Conservation (phyloP, 345 rosid genomes). For the Dimocarpus longan region DNA sequence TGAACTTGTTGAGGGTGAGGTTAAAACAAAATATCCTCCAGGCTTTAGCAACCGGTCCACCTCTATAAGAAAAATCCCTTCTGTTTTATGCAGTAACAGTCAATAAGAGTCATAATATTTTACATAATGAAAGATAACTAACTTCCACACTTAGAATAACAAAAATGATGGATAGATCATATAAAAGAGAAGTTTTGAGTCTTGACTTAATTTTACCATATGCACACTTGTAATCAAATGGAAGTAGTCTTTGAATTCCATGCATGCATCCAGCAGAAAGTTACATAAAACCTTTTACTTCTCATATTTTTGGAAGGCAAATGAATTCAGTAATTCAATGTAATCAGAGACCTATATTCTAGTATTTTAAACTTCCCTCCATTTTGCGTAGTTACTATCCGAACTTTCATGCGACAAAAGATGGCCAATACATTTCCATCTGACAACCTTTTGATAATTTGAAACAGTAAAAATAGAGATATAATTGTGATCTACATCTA, state of each 20-base stretch:
- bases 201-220: conserved; percentile 3
- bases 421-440: not conserved
- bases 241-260: not conserved
- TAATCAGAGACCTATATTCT: not conserved
- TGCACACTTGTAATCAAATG: not conserved
- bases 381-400: not conserved
- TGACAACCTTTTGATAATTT: conserved; percentile 1
- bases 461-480: not conserved
- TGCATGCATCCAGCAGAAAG: not conserved
- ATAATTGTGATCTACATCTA: not conserved
- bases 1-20: conserved; percentile 68
- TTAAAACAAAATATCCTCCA: conserved; percentile 93
- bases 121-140: conserved; percentile 5
- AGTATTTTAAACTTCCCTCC: not conserved
- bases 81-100: conserved; percentile 44
- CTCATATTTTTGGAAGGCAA: not conserved
- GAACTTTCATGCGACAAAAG: not conserved
- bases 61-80: conserved; percentile 87
- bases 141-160: not conserved
- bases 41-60: conserved; percentile 93
- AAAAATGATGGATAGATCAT: not conserved
- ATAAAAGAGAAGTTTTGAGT: not conserved
- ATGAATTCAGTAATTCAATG: not conserved
- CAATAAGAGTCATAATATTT: conserved; percentile 21
- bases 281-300: not conserved